Base-by-base conservation (phyloP, 129 eudicot genomes). In the Tagetes patula region DNA sequence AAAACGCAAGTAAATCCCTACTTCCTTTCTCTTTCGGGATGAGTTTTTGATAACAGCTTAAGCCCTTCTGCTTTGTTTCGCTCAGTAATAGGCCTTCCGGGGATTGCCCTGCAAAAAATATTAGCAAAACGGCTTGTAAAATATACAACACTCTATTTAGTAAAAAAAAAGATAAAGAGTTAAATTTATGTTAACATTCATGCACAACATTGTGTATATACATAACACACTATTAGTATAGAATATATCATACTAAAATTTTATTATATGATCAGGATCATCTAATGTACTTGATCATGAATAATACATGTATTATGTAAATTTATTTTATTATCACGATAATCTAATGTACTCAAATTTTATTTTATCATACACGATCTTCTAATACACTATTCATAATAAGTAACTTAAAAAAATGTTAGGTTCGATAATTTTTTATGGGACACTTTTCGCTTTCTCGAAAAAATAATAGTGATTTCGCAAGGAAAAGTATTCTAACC, bases 61-160 rank as follows among this genome's bases (percentile, higher is more conserved):
- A 33, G 56, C 65, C 56, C 67, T 65, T 67, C 34, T 5, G 36
- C 10, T 80, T 48, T 5, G 12, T 56, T 30, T 74, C n/a, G 6
- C 62, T 65, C 60, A 81, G 75, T 81, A 81, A 73, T 81, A 81
- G 38, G 77, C 81, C 59, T 76, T 81, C 78, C 85, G 36, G 1
- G 81, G 81, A 59, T 81, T 81, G 14, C 81, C 78, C 81, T 81
- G 73, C 45, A 75, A 75, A 63, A 56, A 41, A 2, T 3, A 2
- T 3, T 48, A 73, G 46, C 76, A 59, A 40, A 74, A 69, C 34
- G 11, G 59, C 34, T 65, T 30, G 53, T 75, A 40, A 41, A 43
- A 43, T 8, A 75, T 32, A 31, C 12, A 41, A 3, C 65, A 30
- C 65, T 13, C 20, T 27, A 55, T 41, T 73, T 5, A 42, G 12